phyloP scores from a whole-genome alignment of 2,329 filamentous ascomycete genomes.

The Raffaelea ambrosiae region DNA sequence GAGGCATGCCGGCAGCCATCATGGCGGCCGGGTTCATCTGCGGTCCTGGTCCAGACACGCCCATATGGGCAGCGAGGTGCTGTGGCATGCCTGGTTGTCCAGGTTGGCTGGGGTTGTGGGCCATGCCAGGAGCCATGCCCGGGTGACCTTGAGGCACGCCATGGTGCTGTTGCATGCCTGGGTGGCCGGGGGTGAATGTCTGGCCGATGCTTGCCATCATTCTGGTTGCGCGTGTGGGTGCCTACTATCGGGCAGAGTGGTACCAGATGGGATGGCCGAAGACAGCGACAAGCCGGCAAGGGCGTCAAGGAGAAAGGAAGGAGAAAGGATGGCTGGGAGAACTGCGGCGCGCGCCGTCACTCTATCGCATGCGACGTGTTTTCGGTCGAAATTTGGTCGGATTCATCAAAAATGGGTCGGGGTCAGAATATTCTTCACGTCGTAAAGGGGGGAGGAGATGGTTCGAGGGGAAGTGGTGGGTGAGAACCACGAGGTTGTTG shows the following conservation, averaged over 20 bases:
- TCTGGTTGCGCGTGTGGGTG: constrained; percentile 16
- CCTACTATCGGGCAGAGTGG: background rate
- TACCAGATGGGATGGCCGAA: no score
- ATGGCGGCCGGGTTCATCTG: constrained; percentile 66
- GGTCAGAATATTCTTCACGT: no score
- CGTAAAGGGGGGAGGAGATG: no score
- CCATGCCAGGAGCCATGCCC: constrained; percentile 49
- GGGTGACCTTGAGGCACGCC: constrained; percentile 59
- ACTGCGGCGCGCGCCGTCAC: background rate
- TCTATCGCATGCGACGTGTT: no score
- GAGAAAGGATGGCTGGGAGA: background rate
- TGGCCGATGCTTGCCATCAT: constrained; percentile 67
- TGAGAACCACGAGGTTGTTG: no score
- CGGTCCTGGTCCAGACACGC: constrained; percentile 61
- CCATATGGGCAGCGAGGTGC: constrained; percentile 58
- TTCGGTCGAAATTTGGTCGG: no score
- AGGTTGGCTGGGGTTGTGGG: constrained; percentile 61
- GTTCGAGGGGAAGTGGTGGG: no score
- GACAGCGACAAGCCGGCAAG: background rate
- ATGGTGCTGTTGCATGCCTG: constrained; percentile 63
- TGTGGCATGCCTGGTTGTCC: constrained; percentile 61
- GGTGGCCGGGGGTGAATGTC: constrained; percentile 54
- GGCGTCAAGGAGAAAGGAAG: background rate
- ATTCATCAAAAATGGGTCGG: no score
- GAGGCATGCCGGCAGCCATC: constrained; percentile 65